Percentiles rank a stretch among this genome's conserved stretches.
Evolutionary conservation across 2,329 filamentous ascomycete genomes (phyloP).

Genomic region (Orbilia brochopaga): DNA sequence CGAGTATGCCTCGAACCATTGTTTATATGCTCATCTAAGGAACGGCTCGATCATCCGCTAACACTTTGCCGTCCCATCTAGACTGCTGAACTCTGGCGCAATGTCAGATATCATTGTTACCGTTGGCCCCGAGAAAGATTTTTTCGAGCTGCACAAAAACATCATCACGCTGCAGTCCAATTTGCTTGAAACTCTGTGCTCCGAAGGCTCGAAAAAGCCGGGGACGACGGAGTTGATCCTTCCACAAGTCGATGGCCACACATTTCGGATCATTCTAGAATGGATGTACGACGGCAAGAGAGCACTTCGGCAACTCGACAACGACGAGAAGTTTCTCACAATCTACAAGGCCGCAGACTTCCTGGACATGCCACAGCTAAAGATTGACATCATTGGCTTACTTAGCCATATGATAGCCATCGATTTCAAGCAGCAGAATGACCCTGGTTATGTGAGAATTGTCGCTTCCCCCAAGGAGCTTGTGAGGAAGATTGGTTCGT

Average conservation of each 20-base stretch:
- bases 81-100: neutral
- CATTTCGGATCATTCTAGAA: neutral
- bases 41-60: neutral
- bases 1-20: neutral
- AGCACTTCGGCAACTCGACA: neutral
- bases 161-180: neutral
- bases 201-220: neutral
- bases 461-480: neutral
- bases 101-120: neutral
- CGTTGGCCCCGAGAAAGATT: neutral
- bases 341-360: neutral
- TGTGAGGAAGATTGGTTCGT: neutral
- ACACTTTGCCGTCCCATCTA: neutral
- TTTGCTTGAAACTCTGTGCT: neutral
- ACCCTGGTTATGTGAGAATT: no score
- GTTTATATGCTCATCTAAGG: neutral
- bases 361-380: neutral
- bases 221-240: neutral
- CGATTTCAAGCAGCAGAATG: no score
- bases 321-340: neutral
- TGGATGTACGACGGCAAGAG: constrained; percentile 2
- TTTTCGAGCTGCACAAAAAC: neutral
- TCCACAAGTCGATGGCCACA: neutral
- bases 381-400: neutral
- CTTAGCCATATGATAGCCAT: no score